Base-by-base conservation (phyloP, 208 protist genomes). In the Trypanosoma conorhini region DNA sequence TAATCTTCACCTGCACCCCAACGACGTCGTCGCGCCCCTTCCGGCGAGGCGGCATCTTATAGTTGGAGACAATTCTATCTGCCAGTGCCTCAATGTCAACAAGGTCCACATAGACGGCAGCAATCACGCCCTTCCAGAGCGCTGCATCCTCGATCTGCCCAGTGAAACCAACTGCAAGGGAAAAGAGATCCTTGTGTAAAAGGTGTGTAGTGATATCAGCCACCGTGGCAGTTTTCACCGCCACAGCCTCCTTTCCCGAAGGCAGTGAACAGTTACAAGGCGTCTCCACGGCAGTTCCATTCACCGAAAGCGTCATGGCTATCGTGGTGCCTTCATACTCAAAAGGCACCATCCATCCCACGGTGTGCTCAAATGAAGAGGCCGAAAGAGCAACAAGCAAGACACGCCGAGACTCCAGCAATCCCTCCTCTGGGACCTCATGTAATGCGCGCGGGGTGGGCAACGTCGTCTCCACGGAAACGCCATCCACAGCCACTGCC, bases 281-380 rank as follows among this genome's bases (percentile, higher is more conserved):
- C 15, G 83, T 68, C 5, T 70, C 66, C 12, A 93, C 72, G 0
- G 31, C 51, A 0, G 33, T 40, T 38, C 74, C 87, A 59, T 96
- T 92, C n/a, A 96, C 81, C n/a, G 24, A 68, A 17, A 96, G 77
- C 44, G 55, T 62, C 91, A 96, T 93, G 12, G 78, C 64, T 12
- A 93, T 75, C 0, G 21, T 61, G 0, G 2, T 26, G 22, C 76
- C 80, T 15, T 93, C 91, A 40, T 91, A 52, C 38, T 81, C 76
- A 54, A 85, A 70, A 12, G 87, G 84, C 42, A 76, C 42, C 85
- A 96, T 87, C 88, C 91, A 96, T 35, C 91, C 87, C 24, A 68
- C 70, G 1, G 67, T 83, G 67, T 92, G 84, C 33, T 70, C 71
- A 62, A 91, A 92, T 15, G 72, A 76, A 19, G n/a, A 56, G 48